A percentile compares a stretch with the other conserved stretches of the same genome.
Evolutionary conservation across 2,329 filamentous ascomycete species (phyloP).

Genomic region (Clonostachys rhizophaga): DNA sequence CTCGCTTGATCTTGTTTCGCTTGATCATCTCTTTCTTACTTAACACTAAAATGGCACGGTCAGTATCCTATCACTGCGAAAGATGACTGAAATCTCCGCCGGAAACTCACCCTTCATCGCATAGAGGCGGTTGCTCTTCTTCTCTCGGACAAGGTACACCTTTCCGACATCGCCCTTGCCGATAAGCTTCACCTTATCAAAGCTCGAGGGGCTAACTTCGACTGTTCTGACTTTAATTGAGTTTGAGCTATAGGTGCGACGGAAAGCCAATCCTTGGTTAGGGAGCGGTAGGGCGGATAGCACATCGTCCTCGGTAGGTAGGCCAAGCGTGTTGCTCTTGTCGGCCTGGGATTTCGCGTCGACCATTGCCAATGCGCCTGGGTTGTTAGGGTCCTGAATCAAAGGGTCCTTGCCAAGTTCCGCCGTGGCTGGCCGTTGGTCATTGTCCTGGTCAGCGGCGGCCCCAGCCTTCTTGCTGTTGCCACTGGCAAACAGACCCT

Average conservation of each 20-base stretch:
- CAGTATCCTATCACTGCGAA: slow-evolving; percentile 16
- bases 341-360: slow-evolving; percentile 19
- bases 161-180: slow-evolving; percentile 98
- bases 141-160: slow-evolving; percentile 94
- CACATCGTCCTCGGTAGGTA: slow-evolving; percentile 43
- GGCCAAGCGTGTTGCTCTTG: slow-evolving; percentile 25
- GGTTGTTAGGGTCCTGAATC: slow-evolving; percentile 38
- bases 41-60: slow-evolving; percentile 58
- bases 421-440: slow-evolving; percentile 68
- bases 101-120: slow-evolving; percentile 86
- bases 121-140: slow-evolving; percentile 92
- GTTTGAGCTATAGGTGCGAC: slow-evolving; percentile 96
- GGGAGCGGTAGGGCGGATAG: slow-evolving; percentile 61
- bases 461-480: slow-evolving; percentile 4
- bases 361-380: slow-evolving; percentile 29
- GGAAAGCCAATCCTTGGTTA: slow-evolving; percentile 70
- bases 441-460: slow-evolving; percentile 44
- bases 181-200: slow-evolving; percentile 99
- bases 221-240: slow-evolving; percentile 98
- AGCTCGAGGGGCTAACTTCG: slow-evolving; percentile 90
- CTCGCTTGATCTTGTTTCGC: slow-evolving; percentile 99
- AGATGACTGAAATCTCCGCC: not conserved
- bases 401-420: slow-evolving; percentile 82
- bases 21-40: slow-evolving; percentile 99
- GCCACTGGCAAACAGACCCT: slow-evolving; percentile 70